phyloP scores from a whole-genome alignment of 2,329 filamentous ascomycete species.

The Alternaria angustiovoidea region DNA sequence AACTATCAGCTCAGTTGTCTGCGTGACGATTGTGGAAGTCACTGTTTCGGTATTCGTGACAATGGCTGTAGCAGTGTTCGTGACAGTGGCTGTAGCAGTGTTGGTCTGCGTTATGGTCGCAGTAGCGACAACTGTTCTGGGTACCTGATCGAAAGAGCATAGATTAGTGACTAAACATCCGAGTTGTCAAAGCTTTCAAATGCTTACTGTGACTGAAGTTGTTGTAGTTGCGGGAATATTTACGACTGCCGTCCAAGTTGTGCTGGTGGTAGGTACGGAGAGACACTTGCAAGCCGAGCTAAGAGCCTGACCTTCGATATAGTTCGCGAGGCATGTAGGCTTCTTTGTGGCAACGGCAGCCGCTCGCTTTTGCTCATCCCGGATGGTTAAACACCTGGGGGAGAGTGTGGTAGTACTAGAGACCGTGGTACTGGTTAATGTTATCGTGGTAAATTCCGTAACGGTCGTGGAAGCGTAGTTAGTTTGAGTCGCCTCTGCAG shows the following conservation, averaged over 20 bases:
- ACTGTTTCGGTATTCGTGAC: neutral
- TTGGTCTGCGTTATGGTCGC: neutral
- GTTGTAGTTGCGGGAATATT: neutral
- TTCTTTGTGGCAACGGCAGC: neutral
- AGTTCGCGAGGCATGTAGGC: neutral
- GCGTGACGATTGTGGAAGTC: neutral
- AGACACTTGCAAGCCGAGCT: neutral
- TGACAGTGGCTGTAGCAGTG: neutral
- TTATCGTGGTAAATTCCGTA: no score
- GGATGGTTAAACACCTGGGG: neutral
- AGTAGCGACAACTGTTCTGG: neutral
- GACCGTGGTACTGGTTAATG: no score
- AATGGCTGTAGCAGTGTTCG: neutral
- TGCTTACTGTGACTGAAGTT: neutral
- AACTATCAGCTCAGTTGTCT: neutral
- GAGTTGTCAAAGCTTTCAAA: fast-evolving
- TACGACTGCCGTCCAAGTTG: neutral
- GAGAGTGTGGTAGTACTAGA: no score
- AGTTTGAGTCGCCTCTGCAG: neutral
- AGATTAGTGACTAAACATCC: neutral
- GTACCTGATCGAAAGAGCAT: neutral
- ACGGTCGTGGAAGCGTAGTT: no score
- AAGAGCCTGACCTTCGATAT: neutral
- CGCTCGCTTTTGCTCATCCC: neutral
- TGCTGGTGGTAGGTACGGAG: neutral